Conservation (phyloP, 2,329 filamentous ascomycete species). For the Sarocladiaceae sp. region DNA sequence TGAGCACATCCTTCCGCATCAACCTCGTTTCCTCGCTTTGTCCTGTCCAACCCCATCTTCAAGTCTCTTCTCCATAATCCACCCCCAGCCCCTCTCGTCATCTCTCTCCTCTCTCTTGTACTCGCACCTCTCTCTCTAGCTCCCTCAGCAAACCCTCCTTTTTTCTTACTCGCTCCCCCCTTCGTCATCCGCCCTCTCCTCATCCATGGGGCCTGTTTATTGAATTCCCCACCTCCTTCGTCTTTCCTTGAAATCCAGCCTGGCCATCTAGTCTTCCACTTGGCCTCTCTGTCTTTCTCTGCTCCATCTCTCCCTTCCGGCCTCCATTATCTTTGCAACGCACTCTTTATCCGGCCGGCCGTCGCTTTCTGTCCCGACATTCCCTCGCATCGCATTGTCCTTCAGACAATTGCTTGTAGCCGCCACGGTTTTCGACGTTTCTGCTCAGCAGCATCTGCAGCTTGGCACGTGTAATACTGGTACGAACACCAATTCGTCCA, state of each 20-base stretch:
- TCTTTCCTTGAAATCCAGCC: constrained; percentile 1
- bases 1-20: neutral
- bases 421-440: neutral
- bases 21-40: neutral
- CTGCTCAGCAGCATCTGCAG: neutral
- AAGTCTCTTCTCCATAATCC: neutral
- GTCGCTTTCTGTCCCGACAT: neutral
- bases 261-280: neutral
- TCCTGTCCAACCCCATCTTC: neutral
- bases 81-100: neutral
- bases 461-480: neutral
- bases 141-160: no score
- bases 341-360: neutral
- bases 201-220: neutral
- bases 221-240: constrained; percentile 3
- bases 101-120: constrained; percentile 2
- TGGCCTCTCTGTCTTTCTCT: neutral
- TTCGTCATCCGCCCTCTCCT: neutral
- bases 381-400: neutral
- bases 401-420: neutral
- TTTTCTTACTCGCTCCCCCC: neutral
- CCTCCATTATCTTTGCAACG: neutral
- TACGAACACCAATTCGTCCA: neutral
- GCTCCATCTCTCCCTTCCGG: neutral
- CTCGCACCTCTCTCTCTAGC: neutral